phyloP scores from a whole-genome alignment of 768 basidiomycete species.

The Botryobasidium botryosum region DNA sequence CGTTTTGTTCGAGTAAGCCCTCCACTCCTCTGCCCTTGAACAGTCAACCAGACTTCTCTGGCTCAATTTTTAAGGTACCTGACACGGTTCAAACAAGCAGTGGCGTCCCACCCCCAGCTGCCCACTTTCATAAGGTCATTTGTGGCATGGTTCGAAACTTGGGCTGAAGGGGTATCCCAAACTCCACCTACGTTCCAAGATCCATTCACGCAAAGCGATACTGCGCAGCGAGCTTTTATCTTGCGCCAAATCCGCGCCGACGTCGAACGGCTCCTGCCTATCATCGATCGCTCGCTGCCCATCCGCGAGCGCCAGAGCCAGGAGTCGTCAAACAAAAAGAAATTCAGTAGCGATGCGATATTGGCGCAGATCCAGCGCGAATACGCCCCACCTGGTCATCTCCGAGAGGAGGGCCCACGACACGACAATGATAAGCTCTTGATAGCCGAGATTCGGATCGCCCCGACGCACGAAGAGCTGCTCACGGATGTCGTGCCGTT shows the following conservation, averaged over 20 bases:
- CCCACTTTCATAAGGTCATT: conserved; percentile 27
- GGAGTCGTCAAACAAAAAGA: conserved; percentile 12
- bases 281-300: conserved; percentile 32
- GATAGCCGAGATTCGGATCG: conserved; percentile 42
- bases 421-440: conserved; percentile 52
- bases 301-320: not conserved
- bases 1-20: conserved; percentile 35
- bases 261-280: conserved; percentile 22
- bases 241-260: conserved; percentile 22
- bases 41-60: not conserved
- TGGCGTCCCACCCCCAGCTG: conserved; percentile 31
- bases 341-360: conserved; percentile 21
- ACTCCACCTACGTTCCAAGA: conserved; percentile 31
- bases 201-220: conserved; percentile 20
- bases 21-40: not conserved
- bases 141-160: conserved; percentile 29
- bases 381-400: conserved; percentile 40
- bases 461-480: conserved; percentile 54
- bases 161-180: conserved; percentile 27
- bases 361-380: conserved; percentile 24
- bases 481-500: conserved; percentile 32
- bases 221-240: conserved; percentile 24
- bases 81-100: conserved; percentile 40
- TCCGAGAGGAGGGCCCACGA: conserved; percentile 33
- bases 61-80: conserved; percentile 26